Base-by-base conservation (phyloP, 352 stramenopile genomes). In the Phytophthora aleatoria region DNA sequence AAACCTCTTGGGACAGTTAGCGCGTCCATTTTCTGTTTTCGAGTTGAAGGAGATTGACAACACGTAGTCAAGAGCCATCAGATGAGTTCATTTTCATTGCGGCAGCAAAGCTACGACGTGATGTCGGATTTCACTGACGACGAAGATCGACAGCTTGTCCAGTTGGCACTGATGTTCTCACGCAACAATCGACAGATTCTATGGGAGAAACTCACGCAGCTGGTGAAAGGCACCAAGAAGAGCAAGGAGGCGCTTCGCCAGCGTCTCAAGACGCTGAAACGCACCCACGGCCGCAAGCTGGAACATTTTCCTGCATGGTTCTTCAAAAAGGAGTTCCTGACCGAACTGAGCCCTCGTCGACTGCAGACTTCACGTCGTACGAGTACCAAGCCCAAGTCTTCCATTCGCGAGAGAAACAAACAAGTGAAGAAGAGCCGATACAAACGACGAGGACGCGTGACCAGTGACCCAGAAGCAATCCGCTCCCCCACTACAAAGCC, bases 71-170 rank as follows among this genome's bases (percentile, higher is more conserved):
- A 27, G 24, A 47, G 24, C 38, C 56, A n/a, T 73, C 58, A 63
- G 20, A 51, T 39, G 50, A 20, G n/a, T 50, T 30, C 13, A 33
- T 38, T 30, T 33, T 51, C 26, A 8, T 45, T 33, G 31, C 30
- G 24, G 49, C 15, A 31, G 35, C 20, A 63, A 50, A 39, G 35
- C 33, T 28, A 54, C 44, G 28, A 54, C 16, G 50, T 7, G 11
- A 86, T 86, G 76, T 77, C 79, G 2, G 73, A 88, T 53, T 88
- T 88, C 62, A 81, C 74, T 8, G 76, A 88, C 38, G 57, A 72
- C 26, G 79, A 85, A 57, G 79, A 88, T 57, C 72, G 72, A n/a
- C 74, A 81, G 50, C 67, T 88, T 36, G 76, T 86, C 35, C 74
- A 85, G 55, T 61, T 83, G 39, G 79, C 76, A 13, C 30, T 45